Conservation (phyloP, 140 eudicot species). For the Oenanthe javanica region DNA sequence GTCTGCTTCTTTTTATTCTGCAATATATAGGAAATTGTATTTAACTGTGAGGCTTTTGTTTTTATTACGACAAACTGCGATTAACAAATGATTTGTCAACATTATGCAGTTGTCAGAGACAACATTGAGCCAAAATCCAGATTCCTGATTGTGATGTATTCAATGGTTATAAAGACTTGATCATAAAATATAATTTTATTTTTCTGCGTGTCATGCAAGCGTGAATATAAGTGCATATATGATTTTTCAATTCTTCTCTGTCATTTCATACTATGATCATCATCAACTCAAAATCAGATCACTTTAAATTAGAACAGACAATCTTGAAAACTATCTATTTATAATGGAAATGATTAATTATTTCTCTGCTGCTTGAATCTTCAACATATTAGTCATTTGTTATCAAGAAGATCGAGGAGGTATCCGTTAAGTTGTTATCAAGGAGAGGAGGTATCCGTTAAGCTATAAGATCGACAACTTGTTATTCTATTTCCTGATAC, state of each 20-base stretch:
- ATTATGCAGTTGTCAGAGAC: slow-evolving; percentile 4
- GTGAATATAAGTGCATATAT: neutral
- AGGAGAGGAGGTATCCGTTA: no score
- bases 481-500: no score
- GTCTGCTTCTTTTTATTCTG: neutral
- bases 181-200: neutral
- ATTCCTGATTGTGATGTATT: neutral
- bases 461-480: no score
- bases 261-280: no score
- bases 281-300: neutral
- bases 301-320: neutral
- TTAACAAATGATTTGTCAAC: neutral
- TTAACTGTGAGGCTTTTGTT: neutral
- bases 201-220: neutral
- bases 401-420: no score
- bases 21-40: neutral
- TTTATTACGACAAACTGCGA: neutral
- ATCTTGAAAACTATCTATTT: neutral
- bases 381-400: no score
- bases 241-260: no score
- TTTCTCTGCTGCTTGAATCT: no score
- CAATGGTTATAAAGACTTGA: neutral
- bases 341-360: no score
- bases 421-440: no score
- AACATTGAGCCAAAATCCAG: slow-evolving; percentile 12